Conservation (phyloP, 1,284 basidiomycete species). For the Ustilago hordei region DNA sequence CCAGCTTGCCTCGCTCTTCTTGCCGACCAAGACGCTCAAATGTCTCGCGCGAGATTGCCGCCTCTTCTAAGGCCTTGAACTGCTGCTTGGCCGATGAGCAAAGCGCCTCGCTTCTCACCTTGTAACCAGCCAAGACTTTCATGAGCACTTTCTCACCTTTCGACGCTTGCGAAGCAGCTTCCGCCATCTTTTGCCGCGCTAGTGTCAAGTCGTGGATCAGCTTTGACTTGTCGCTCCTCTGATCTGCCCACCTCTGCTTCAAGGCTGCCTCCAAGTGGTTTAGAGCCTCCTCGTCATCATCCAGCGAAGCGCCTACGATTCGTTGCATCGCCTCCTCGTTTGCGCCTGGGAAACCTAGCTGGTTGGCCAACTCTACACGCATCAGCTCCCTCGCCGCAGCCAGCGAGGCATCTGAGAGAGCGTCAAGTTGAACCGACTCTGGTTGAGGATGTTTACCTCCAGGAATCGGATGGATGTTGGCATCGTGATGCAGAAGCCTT, state of each 20-base stretch:
- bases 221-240: conserved; percentile 70
- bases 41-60: conserved; percentile 44
- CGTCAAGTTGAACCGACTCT: conserved; percentile 79
- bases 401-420: conserved; percentile 83
- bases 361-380: conserved; percentile 81
- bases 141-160: conserved; percentile 93
- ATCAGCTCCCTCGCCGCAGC: conserved; percentile 79
- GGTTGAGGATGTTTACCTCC: conserved; percentile 83
- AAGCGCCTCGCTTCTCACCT: conserved; percentile 80
- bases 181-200: conserved; percentile 81
- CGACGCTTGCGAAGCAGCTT: conserved; percentile 81
- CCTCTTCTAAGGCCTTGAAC: conserved; percentile 46
- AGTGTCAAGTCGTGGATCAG: conserved; percentile 78
- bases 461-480: conserved; percentile 86
- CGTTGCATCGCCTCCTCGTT: conserved; percentile 79
- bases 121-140: conserved; percentile 90
- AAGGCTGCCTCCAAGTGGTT: conserved; percentile 71
- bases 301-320: conserved; percentile 38
- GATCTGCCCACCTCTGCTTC: conserved; percentile 74
- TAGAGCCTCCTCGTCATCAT: conserved; percentile 73
- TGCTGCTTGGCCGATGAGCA: conserved; percentile 70
- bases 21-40: conserved; percentile 56
- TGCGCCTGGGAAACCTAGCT: conserved; percentile 87
- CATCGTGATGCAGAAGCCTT: conserved; percentile 85
- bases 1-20: conserved; percentile 56